Percentiles rank a stretch among this genome's conserved stretches.
These are phyloP conservation scores for Musa schizocarpa DNA, from an alignment of 176 grass and related monocot species.

Conservation along the genomic window DNA sequence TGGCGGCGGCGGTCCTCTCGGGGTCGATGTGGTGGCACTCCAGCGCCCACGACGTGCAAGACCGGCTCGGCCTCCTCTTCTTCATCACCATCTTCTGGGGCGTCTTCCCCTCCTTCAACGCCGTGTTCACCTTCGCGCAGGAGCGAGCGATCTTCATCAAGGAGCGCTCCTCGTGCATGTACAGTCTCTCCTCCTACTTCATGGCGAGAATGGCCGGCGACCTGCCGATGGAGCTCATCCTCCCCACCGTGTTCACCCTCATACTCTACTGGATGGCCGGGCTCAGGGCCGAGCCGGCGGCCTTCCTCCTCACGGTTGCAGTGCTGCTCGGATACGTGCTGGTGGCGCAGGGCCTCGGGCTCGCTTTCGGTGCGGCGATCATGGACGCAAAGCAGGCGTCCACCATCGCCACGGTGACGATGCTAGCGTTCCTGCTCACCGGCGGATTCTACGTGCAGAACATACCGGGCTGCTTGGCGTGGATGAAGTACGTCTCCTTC, in stretches of 20 bases:
- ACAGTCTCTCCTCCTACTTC: conserved; percentile 86
- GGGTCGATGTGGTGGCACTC: conserved; percentile 96
- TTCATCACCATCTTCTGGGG: conserved; percentile 99
- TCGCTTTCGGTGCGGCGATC: conserved; percentile 66
- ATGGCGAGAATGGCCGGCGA: conserved; percentile 68
- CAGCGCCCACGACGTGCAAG: conserved; percentile 34
- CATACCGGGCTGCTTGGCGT: conserved; percentile 61
- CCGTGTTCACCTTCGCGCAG: conserved; percentile 85
- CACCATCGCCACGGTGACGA: conserved; percentile 55
- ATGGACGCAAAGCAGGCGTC: conserved; percentile 96
- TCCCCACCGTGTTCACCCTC: conserved; percentile 53
- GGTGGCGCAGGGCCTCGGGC: conserved; percentile 63
- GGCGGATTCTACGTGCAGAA: conserved; percentile 83
- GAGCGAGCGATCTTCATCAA: conserved; percentile 53
- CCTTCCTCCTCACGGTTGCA: conserved; percentile 58
- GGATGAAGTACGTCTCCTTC: conserved; percentile 91
- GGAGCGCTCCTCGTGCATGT: conserved; percentile 81
- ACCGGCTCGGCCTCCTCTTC: conserved; percentile 91
- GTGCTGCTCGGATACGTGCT: conserved; percentile 69
- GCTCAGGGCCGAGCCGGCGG: conserved; percentile 37
- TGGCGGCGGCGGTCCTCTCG: conserved; percentile 59
- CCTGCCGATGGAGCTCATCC: conserved; percentile 91
- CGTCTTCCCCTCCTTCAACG: conserved; percentile 94
- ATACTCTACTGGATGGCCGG: conserved; percentile 89
- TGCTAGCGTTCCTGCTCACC: conserved; percentile 88